phyloP scores from a whole-genome alignment of 2,329 filamentous ascomycete species.

The Hymenoscyphus repandus region DNA sequence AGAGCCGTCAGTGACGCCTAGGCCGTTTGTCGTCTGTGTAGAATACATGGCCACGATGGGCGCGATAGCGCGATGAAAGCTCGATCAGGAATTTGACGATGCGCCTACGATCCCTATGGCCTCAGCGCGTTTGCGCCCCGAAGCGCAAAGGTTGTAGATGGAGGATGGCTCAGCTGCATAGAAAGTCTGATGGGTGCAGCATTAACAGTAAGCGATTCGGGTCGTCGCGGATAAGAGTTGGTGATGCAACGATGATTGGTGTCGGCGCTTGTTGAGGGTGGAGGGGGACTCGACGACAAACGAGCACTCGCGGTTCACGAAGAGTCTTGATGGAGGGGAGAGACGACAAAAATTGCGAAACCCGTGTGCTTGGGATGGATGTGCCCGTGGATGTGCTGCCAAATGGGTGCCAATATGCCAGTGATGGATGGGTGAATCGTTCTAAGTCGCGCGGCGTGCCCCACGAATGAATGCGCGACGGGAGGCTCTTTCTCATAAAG shows the following conservation, averaged over 20 bases:
- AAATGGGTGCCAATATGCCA: neutral
- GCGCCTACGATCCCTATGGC: conserved; percentile 9
- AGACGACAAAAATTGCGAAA: neutral
- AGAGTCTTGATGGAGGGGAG: neutral
- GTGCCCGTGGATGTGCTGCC: neutral
- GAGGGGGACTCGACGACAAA: conserved; percentile 1
- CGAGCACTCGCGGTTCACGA: conserved; percentile 1
- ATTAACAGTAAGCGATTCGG: conserved; percentile 11
- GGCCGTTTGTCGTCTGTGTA: conserved; percentile 62
- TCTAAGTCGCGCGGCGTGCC: neutral
- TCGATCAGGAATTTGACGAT: conserved; percentile 23
- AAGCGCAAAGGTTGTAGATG: conserved; percentile 13
- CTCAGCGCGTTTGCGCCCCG: conserved; percentile 24
- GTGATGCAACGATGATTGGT: conserved; percentile 16
- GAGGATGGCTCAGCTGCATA: conserved; percentile 16
- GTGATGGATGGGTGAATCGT: neutral
- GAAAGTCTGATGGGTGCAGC: conserved; percentile 7
- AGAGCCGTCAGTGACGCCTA: conserved; percentile 60
- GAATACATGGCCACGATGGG: conserved; percentile 42
- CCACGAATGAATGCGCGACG: conserved; percentile 4
- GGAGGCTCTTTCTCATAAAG: conserved; percentile 5
- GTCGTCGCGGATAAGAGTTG: conserved; percentile 9
- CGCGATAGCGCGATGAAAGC: conserved; percentile 39
- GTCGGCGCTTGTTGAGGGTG: conserved; percentile 2
- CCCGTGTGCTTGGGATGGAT: conserved; percentile 9